Evolutionary conservation across 2,329 filamentous ascomycete genomes (phyloP), one percentile per base, ranked within the genome.

Genomic region (Anthostomella pinea): DNA sequence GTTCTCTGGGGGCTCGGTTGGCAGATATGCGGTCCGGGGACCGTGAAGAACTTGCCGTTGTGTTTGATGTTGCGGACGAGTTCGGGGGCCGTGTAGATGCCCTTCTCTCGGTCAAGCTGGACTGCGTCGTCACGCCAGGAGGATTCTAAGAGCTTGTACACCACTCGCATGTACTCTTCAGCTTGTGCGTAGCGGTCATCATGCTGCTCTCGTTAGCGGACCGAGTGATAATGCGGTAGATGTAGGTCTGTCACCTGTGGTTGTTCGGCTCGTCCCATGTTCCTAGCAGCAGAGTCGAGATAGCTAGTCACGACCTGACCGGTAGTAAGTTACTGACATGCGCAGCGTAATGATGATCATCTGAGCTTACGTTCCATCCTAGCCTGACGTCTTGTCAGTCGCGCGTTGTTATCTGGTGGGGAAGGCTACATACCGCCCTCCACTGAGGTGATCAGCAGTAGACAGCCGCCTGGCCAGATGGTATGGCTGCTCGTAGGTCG

Each of bases 401-500:
- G n/a, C n/a, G n/a, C n/a, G n/a, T n/a, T n/a, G n/a, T n/a, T n/a
- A n/a, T n/a, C n/a, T n/a, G n/a, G n/a, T n/a, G n/a, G n/a, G n/a
- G n/a, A n/a, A n/a, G n/a, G 20, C 11, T 27, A 58, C 66, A 22
- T 55, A 69, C 60, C 81, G 68, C 34, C 82, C 81, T 38, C 77
- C 76, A 1, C 73, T 81, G 3, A 87, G 62, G 54, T 87, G 83
- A 51, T 87, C 83, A 0, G 84, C 67, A 0, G 82, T 86, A 0
- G 77, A 81, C 14, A 86, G 56, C 8, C 81, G 65, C 22, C 83
- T 63, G 0, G 83, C 83, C 15, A 87, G 64, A 48, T 84, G 78
- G 52, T 83, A 87, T 0, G 83, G 83, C 51, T 81, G 75, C 52
- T 87, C 82, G 42, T 86, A 87, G 0, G 81, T 85, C 2, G 82